Conservation (phyloP, 495 filamentous ascomycete genomes). For the Eremomyces bilateralis region DNA sequence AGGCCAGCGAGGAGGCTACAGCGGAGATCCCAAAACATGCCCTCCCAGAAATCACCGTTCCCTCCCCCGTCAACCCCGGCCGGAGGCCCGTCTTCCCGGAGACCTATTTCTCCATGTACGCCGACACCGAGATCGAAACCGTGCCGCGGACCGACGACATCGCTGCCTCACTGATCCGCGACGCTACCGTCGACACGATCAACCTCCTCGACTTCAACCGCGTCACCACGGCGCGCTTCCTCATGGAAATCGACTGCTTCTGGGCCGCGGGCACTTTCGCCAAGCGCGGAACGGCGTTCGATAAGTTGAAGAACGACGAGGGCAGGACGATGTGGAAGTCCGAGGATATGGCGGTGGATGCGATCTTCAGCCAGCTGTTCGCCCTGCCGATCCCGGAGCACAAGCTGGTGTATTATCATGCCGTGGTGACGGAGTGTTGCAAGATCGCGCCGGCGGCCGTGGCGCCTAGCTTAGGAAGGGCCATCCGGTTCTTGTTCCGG, state of each 20-base stretch:
- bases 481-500: slow-evolving; percentile 77
- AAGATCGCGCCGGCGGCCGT: slow-evolving; percentile 90
- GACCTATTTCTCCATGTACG: slow-evolving; percentile 81
- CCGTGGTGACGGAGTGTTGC: slow-evolving; percentile 81
- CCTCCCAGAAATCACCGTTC: slow-evolving; percentile 53
- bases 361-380: slow-evolving; percentile 86
- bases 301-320: slow-evolving; percentile 55
- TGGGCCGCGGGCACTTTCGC: slow-evolving; percentile 76
- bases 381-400: slow-evolving; percentile 73
- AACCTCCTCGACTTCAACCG: slow-evolving; percentile 88
- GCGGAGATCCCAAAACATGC: slow-evolving; percentile 31
- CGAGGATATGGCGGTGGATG: slow-evolving; percentile 92
- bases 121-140: slow-evolving; percentile 73
- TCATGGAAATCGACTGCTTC: slow-evolving; percentile 90
- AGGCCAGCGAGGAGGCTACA: slow-evolving; percentile 16
- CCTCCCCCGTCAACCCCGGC: slow-evolving; percentile 51
- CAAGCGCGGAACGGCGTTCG: slow-evolving; percentile 78
- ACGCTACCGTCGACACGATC: slow-evolving; percentile 79
- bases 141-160: slow-evolving; percentile 59
- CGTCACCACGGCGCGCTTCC: slow-evolving; percentile 59
- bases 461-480: slow-evolving; percentile 81
- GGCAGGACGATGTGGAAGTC: slow-evolving; percentile 75
- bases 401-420: slow-evolving; percentile 91
- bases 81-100: slow-evolving; percentile 67
- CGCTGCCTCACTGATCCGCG: slow-evolving; percentile 59